Conservation (phyloP, 768 basidiomycete genomes). For the Leccinum boreale region DNA sequence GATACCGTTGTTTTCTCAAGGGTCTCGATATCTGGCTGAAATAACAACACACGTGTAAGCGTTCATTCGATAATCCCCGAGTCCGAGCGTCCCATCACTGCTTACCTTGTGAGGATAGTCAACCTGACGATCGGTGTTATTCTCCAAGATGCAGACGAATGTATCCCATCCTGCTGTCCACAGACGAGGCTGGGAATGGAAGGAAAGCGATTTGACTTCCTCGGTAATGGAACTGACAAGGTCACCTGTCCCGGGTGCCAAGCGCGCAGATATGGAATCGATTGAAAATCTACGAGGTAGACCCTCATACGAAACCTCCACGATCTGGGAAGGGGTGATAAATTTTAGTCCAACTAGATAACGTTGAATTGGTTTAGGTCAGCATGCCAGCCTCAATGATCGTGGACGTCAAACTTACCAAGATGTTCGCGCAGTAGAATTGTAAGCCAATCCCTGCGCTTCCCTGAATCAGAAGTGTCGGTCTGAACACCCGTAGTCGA, state of each 20-base stretch:
- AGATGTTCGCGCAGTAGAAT: constrained; percentile 65
- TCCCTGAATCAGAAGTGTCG: constrained; percentile 23
- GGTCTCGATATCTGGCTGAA: constrained; percentile 46
- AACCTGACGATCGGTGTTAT: constrained; percentile 23
- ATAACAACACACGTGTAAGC: constrained; percentile 12
- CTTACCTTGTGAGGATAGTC: constrained; percentile 34
- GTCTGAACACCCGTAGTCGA: constrained; percentile 18
- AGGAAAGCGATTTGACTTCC: constrained; percentile 43
- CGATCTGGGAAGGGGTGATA: constrained; percentile 54
- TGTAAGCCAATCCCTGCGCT: constrained; percentile 62
- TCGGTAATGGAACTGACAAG: constrained; percentile 34
- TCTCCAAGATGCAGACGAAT: constrained; percentile 42
- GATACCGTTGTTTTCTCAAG: constrained; percentile 39
- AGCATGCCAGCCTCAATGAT: background rate
- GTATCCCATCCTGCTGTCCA: constrained; percentile 75
- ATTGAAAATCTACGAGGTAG: constrained; percentile 53
- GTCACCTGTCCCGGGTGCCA: constrained; percentile 15
- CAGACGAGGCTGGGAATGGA: constrained; percentile 39
- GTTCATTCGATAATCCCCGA: constrained; percentile 3
- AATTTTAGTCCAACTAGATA: constrained; percentile 70
- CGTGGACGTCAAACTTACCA: constrained; percentile 40
- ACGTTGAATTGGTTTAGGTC: constrained; percentile 3
- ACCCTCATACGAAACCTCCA: constrained; percentile 67
- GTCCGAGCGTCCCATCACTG: constrained; percentile 10
- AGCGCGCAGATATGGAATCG: constrained; percentile 39